phyloP scores from a whole-genome alignment of 2,329 filamentous ascomycete genomes.

The Cytospora piceicola region DNA sequence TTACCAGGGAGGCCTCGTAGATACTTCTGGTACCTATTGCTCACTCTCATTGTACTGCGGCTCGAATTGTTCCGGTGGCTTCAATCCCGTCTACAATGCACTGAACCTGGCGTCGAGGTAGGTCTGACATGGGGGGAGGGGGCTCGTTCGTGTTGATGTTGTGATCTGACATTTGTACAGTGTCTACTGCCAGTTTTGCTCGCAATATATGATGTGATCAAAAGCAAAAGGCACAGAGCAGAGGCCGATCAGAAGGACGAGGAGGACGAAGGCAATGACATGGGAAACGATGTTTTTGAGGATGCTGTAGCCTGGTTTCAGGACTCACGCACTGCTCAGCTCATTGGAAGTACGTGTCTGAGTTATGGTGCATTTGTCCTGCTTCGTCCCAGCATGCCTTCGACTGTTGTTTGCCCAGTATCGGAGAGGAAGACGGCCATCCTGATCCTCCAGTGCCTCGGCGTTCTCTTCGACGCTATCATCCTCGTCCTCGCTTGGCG shows the following conservation, averaged over 20 bases:
- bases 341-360: constrained; percentile 45
- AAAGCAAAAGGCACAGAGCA: constrained; percentile 37
- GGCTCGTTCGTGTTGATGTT: not conserved
- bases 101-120: constrained; percentile 54
- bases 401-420: constrained; percentile 57
- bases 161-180: constrained; percentile 37
- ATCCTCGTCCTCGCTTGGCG: constrained; percentile 56
- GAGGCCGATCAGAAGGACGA: constrained; percentile 38
- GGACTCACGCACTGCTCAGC: constrained; percentile 45
- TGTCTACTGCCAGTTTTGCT: constrained; percentile 52
- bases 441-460: constrained; percentile 48
- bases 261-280: constrained; percentile 49
- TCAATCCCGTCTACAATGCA: constrained; percentile 54
- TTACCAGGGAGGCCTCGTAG: constrained; percentile 52
- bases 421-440: constrained; percentile 45
- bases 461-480: constrained; percentile 50
- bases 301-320: constrained; percentile 53
- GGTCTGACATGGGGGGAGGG: constrained; percentile 11
- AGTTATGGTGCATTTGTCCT: constrained; percentile 49
- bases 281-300: constrained; percentile 51
- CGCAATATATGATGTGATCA: constrained; percentile 50
- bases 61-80: constrained; percentile 53
- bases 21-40: constrained; percentile 49
- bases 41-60: constrained; percentile 50
- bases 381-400: constrained; percentile 45